Conservation (phyloP, 805 yeast species). For the Pichia eremophila region DNA sequence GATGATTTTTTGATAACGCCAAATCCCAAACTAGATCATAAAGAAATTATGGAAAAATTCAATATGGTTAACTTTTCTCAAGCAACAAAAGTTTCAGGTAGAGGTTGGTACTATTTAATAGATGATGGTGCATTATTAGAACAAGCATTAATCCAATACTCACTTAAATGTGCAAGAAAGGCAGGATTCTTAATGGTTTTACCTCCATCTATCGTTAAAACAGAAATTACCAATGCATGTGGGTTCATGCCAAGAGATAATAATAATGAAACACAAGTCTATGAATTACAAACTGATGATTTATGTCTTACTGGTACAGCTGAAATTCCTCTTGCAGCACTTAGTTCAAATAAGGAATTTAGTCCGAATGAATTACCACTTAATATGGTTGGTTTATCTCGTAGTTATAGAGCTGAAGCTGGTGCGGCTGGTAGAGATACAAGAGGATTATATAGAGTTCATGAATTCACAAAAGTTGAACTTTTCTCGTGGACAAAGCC, state of each 20-base stretch:
- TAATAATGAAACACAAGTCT: slow-evolving; percentile 78
- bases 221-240: slow-evolving; percentile 75
- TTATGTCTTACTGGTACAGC: slow-evolving; percentile 87
- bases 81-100: slow-evolving; percentile 71
- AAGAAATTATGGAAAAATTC: slow-evolving; percentile 56
- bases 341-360: slow-evolving; percentile 41
- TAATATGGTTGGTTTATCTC: slow-evolving; percentile 67
- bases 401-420: slow-evolving; percentile 92
- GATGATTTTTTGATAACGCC: slow-evolving; percentile 1
- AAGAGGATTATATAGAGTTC: slow-evolving; percentile 86
- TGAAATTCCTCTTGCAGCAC: slow-evolving; percentile 86
- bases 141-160: slow-evolving; percentile 79
- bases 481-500: slow-evolving; percentile 64
- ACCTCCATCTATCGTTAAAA: slow-evolving; percentile 82
- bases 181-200: slow-evolving; percentile 60
- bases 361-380: slow-evolving; percentile 35
- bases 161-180: slow-evolving; percentile 54
- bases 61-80: slow-evolving; percentile 58
- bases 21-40: slow-evolving; percentile 42
- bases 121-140: slow-evolving; percentile 85
- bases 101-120: slow-evolving; percentile 79
- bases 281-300: slow-evolving; percentile 39
- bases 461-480: slow-evolving; percentile 94
- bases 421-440: slow-evolving; percentile 94
- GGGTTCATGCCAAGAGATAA: slow-evolving; percentile 92